Percentiles rank a stretch among this genome's conserved stretches.
Evolutionary conservation across 2,329 filamentous ascomycete genomes (phyloP).

Genomic region (Talaromyces marneffei): DNA sequence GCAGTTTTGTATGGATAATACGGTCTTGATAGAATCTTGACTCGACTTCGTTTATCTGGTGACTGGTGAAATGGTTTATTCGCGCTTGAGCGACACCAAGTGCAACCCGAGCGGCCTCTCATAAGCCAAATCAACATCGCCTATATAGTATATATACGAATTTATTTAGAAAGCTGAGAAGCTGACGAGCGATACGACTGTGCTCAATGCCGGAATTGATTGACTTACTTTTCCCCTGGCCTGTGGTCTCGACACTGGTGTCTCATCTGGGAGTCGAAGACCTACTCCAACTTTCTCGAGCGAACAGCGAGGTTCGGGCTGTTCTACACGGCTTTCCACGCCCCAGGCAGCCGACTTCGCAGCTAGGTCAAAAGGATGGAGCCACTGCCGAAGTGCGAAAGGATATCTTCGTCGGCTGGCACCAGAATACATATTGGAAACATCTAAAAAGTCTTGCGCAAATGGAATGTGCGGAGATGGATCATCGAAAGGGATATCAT

Average conservation of each 20-base stretch:
- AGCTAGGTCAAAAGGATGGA: neutral
- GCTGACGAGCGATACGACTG: neutral
- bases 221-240: constrained; percentile 24
- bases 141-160: neutral
- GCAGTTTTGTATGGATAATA: neutral
- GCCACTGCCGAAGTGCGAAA: constrained; percentile 10
- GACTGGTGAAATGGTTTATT: neutral
- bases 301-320: constrained; percentile 21
- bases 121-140: neutral
- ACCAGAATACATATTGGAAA: constrained; percentile 26
- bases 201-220: constrained; percentile 18
- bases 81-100: neutral
- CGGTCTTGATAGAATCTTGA: neutral
- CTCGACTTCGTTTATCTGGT: neutral
- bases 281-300: constrained; percentile 24
- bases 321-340: constrained; percentile 25
- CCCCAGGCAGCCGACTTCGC: neutral
- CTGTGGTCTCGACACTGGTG: constrained; percentile 22
- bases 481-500: constrained; percentile 22
- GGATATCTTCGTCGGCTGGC: constrained; percentile 23
- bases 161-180: neutral
- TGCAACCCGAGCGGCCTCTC: neutral
- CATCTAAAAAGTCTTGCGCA: constrained; percentile 21
- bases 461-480: constrained; percentile 22
- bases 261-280: constrained; percentile 23